Percentiles rank a stretch among this genome's conserved stretches.
These are phyloP conservation scores for Pythium coloratum DNA, from an alignment of 352 stramenopile genomes.

Conservation along the genomic window DNA sequence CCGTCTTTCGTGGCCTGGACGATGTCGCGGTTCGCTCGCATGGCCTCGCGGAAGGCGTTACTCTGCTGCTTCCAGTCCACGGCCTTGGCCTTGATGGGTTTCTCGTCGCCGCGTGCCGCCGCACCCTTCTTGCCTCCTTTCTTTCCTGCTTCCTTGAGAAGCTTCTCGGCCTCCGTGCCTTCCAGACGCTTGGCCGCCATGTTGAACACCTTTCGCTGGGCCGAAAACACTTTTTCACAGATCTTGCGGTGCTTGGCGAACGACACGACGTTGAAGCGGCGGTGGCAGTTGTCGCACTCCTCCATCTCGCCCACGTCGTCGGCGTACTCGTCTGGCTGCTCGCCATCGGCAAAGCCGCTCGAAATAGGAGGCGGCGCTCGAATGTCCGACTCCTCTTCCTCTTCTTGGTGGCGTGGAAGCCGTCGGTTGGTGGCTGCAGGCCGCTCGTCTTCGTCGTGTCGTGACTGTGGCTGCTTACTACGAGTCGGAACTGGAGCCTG, in stretches of 20 bases:
- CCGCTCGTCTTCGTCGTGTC: constrained; percentile 19
- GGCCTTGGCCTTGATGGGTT: constrained; percentile 58
- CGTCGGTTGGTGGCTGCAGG: constrained; percentile 22
- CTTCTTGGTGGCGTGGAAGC: constrained; percentile 25
- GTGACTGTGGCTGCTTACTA: constrained; percentile 3
- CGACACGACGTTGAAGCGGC: constrained; percentile 76
- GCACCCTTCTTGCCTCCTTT: constrained; percentile 28
- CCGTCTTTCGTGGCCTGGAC: constrained; percentile 67
- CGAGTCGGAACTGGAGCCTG: background rate
- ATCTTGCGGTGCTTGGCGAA: constrained; percentile 83
- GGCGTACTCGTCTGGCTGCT: constrained; percentile 44
- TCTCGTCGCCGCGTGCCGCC: constrained; percentile 34
- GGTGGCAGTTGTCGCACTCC: constrained; percentile 78
- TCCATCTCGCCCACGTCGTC: constrained; percentile 56
- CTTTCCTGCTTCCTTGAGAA: constrained; percentile 41
- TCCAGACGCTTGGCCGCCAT: constrained; percentile 74
- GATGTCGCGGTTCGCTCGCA: constrained; percentile 79
- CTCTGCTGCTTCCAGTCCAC: constrained; percentile 88
- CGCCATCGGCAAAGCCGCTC: constrained; percentile 22
- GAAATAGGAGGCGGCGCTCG: constrained; percentile 42
- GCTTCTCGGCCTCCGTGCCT: constrained; percentile 72
- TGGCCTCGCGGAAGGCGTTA: constrained; percentile 83
- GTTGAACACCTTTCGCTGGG: constrained; percentile 86
- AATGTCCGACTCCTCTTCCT: constrained; percentile 34
- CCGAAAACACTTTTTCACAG: constrained; percentile 87